These are phyloP conservation scores for Solanum sparsipilum DNA, from an alignment of 257 asterid species.

Conservation along the genomic window DNA sequence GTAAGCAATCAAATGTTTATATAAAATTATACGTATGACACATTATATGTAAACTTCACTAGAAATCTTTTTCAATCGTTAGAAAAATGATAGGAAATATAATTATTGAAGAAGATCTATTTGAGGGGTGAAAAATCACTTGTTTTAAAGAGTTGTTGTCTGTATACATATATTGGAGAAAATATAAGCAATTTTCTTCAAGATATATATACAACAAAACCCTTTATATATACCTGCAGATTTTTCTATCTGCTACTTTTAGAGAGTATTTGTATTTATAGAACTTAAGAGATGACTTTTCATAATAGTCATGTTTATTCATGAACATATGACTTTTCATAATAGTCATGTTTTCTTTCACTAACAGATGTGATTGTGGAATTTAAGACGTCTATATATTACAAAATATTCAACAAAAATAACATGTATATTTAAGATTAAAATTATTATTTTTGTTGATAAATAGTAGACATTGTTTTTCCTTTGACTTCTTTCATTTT, in stretches of 20 bases:
- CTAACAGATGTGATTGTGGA: not conserved
- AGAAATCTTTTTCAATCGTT: not conserved
- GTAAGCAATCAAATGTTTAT: not conserved
- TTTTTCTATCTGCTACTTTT: not conserved
- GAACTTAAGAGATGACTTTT: too few species aligned
- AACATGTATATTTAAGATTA: not conserved
- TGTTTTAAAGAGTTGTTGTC: accelerated
- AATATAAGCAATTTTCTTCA: too few species aligned
- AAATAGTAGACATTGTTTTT: not conserved
- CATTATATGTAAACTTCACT: not conserved
- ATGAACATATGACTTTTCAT: too few species aligned
- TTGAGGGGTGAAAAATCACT: not conserved
- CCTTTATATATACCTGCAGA: too few species aligned
- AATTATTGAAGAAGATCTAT: not conserved
- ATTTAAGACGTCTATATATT: too few species aligned
- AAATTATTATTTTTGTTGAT: not conserved
- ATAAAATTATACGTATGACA: not conserved
- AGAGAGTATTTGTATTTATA: not conserved
- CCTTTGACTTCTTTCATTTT: not conserved
- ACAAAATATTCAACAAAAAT: not conserved
- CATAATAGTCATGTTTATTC: too few species aligned
- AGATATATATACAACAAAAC: not conserved
- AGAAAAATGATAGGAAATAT: not conserved
- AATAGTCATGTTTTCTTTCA: too few species aligned
- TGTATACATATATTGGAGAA: not conserved